These are phyloP conservation scores for Metschnikowia baotianmanensis DNA, from an alignment of 805 yeast species.

Conservation along the genomic window DNA sequence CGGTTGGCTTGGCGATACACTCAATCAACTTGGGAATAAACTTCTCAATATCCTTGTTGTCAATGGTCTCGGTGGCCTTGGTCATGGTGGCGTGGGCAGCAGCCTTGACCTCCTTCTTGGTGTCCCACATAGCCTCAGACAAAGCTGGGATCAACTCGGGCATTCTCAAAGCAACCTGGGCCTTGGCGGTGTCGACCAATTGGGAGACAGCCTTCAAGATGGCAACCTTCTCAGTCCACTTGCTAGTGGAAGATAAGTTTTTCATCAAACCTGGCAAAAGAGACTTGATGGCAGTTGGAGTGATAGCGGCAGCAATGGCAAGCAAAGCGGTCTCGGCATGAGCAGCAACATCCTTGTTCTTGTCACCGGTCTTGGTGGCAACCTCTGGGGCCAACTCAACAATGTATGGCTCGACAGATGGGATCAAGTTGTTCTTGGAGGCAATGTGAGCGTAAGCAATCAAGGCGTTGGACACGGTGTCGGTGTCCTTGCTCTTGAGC, in stretches of 20 bases:
- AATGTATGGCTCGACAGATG: constrained; percentile 94
- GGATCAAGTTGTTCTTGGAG: constrained; percentile 69
- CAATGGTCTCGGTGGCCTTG: constrained; percentile 95
- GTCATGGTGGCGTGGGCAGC: constrained; percentile 96
- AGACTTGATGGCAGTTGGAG: constrained; percentile 92
- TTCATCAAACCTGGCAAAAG: constrained; percentile 76
- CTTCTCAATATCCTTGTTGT: constrained; percentile 99
- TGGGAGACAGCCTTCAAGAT: constrained; percentile 80
- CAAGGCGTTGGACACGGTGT: constrained; percentile 70
- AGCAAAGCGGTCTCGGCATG: constrained; percentile 74
- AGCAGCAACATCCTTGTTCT: constrained; percentile 70
- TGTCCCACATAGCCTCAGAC: constrained; percentile 99
- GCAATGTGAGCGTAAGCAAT: constrained; percentile 86
- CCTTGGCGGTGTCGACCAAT: constrained; percentile 91
- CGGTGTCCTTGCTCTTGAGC: constrained; percentile 68
- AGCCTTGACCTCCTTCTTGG: constrained; percentile 95
- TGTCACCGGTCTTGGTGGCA: constrained; percentile 84
- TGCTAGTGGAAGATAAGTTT: constrained; percentile 69
- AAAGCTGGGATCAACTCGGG: constrained; percentile 98
- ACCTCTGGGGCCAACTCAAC: constrained; percentile 73
- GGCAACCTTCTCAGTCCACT: constrained; percentile 98
- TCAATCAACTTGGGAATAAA: constrained; percentile 96
- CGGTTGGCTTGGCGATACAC: constrained; percentile 95
- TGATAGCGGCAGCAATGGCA: constrained; percentile 76
- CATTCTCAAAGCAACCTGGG: constrained; percentile 97